These are phyloP conservation scores for Thielaviopsis euricoi DNA, from an alignment of 2,329 filamentous ascomycete species.

Conservation along the genomic window DNA sequence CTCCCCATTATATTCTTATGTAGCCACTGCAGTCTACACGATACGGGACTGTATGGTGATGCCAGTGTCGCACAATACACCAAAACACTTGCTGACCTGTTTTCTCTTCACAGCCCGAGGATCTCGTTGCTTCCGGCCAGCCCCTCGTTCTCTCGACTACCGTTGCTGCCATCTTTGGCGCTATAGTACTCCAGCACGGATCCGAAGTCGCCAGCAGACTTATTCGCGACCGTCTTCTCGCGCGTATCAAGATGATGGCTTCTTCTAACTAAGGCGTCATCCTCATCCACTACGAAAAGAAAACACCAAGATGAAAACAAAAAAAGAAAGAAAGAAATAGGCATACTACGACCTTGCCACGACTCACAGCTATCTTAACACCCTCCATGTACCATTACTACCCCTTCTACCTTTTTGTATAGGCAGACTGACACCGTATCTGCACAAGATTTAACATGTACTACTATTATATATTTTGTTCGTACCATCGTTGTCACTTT, in stretches of 20 bases:
- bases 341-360: neutral
- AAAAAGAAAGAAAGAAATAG: neutral
- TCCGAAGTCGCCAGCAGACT: conserved; percentile 59
- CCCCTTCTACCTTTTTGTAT: neutral
- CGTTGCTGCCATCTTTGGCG: conserved; percentile 74
- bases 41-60: neutral
- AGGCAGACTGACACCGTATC: neutral
- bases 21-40: neutral
- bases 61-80: neutral
- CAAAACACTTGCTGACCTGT: conserved; percentile 1
- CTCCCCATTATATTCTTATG: too few relatives aligned
- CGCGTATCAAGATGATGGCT: conserved; percentile 4
- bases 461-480: neutral
- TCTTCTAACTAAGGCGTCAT: neutral
- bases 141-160: conserved; percentile 60
- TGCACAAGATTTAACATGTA: neutral
- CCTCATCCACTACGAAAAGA: neutral
- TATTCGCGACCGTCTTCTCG: conserved; percentile 59
- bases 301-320: neutral
- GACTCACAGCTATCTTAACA: neutral
- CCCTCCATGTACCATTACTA: neutral
- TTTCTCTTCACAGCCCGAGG: conserved; percentile 32
- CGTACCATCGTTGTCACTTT: neutral
- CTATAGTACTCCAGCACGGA: conserved; percentile 75
- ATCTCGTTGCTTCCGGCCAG: conserved; percentile 56